A percentile compares a stretch with the other conserved stretches of the same genome.
These are phyloP conservation scores for Inga laurina DNA, from an alignment of 306 rosid genomes.

Conservation along the genomic window DNA sequence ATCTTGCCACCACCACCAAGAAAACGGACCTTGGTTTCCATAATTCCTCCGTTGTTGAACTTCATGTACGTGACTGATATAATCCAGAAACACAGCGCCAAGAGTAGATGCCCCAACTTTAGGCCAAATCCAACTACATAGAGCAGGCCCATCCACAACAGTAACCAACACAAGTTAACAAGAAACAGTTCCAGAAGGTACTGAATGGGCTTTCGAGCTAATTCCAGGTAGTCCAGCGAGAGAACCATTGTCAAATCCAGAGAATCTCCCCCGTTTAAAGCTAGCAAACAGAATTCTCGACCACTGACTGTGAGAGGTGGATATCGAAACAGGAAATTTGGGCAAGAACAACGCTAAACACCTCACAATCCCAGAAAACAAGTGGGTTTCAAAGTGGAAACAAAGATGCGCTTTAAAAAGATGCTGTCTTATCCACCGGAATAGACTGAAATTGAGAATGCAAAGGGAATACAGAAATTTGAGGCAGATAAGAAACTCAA, in stretches of 20 bases:
- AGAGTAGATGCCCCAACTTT: slow-evolving; percentile 83
- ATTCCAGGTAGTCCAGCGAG: too few species aligned
- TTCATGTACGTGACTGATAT: slow-evolving; percentile 68
- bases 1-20: slow-evolving; percentile 50
- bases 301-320: slow-evolving; percentile 29
- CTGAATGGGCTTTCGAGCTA: too few species aligned
- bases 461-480: too few species aligned
- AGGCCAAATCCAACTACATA: slow-evolving; percentile 81
- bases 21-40: slow-evolving; percentile 65
- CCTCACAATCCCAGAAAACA: slow-evolving; percentile 41
- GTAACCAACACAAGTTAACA: slow-evolving; percentile 56
- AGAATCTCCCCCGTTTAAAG: slow-evolving; percentile 49
- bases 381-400: slow-evolving; percentile 14
- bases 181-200: slow-evolving; percentile 49
- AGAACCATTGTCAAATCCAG: slow-evolving; percentile 63
- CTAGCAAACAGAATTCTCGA: slow-evolving; percentile 38
- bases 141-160: slow-evolving; percentile 78
- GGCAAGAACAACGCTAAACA: slow-evolving; percentile 33
- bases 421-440: slow-evolving; percentile 79
- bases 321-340: slow-evolving; percentile 24
- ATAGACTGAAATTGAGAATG: too few species aligned
- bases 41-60: slow-evolving; percentile 55
- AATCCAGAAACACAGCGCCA: slow-evolving; percentile 74
- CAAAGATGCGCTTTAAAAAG: slow-evolving; percentile 40
- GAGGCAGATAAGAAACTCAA: slow-evolving; percentile 34